Evolutionary conservation across 257 asterid genomes (phyloP).

Genomic region (Leonotis leonurus): DNA sequence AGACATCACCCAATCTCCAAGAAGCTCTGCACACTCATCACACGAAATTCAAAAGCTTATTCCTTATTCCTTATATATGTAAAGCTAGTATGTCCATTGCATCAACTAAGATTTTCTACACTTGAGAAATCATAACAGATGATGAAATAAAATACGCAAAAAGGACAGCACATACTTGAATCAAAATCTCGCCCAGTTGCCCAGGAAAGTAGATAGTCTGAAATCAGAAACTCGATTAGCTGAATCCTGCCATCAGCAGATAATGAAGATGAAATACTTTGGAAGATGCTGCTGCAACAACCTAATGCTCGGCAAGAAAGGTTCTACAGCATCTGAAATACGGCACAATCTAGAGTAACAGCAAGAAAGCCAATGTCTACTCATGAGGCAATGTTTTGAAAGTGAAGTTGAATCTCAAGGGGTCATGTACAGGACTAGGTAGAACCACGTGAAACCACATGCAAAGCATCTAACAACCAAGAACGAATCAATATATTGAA

Average conservation of each 20-base stretch:
- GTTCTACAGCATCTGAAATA: too few relatives aligned
- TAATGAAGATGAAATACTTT: too few relatives aligned
- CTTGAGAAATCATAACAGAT: neutral
- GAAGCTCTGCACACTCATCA: slow-evolving; percentile 39
- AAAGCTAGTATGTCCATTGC: neutral
- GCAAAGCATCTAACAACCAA: too few relatives aligned
- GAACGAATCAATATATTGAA: neutral
- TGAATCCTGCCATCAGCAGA: slow-evolving; percentile 76
- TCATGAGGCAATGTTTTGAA: too few relatives aligned
- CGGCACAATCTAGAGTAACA: too few relatives aligned
- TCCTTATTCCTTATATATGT: neutral
- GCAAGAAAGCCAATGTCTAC: too few relatives aligned
- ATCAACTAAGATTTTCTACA: neutral
- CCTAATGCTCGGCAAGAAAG: too few relatives aligned
- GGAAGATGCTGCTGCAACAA: too few relatives aligned
- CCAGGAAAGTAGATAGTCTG: slow-evolving; percentile 72
- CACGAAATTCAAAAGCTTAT: neutral
- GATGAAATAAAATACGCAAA: neutral
- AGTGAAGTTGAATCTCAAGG: too few relatives aligned
- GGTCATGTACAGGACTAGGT: too few relatives aligned
- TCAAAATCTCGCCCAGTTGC: slow-evolving; percentile 51
- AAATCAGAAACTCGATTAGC: slow-evolving; percentile 79
- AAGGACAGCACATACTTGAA: slow-evolving; percentile 36
- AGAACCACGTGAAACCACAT: too few relatives aligned
- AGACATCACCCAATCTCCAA: slow-evolving; percentile 79